Base-by-base conservation (phyloP, 768 basidiomycete species). In the Mrakia blollopis region DNA sequence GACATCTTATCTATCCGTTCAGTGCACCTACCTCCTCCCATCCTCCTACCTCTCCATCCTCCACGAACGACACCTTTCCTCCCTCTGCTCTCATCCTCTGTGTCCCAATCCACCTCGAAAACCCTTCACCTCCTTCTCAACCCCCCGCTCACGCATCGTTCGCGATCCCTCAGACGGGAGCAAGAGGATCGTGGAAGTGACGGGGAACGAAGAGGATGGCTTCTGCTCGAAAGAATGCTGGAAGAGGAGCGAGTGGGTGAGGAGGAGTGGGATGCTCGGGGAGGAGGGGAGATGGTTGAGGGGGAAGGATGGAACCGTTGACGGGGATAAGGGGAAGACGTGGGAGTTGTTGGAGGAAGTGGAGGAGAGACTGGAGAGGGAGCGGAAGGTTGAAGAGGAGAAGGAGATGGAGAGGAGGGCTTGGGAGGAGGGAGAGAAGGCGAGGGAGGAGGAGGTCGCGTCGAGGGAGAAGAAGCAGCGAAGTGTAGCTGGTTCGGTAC, bases 1-100 rank as follows among this genome's bases (percentile, higher is more conserved):
- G 25, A 44, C n/a, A 6, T 25, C 32, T 21, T 39, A 3, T 35
- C 65, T 13, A 23, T 41, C 72, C n/a, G 3, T 41, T 3, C 28
- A 76, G 75, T 70, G 67, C 54, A 41, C 57, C n/a, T 68, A 76
- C 39, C 39, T 76, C 4, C 50, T 37, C 25, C 75, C 57, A 4
- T 44, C 68, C 35, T 41, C 75, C 4, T 76, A 76, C 75, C 75
- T 60, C 23, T 68, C 65, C 3, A 71, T 76, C 69, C 75, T 76
- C 11, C 75, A 76, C 60, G 75, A 76, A 54, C 75, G 75, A 18
- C 75, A 76, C 50, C 68, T 76, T 39, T 76, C 69, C 50, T n/a
- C 37, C 54, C 67, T 70, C 18, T 76, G 75, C 69, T 41, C 75
- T 23, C 68, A 76, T 57, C 75, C 75, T 9, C 67, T 70, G 3